A percentile compares a stretch with the other conserved stretches of the same genome.
Conservation (phyloP, 2,329 filamentous ascomycete species). For the Trichophyton rubrum region DNA sequence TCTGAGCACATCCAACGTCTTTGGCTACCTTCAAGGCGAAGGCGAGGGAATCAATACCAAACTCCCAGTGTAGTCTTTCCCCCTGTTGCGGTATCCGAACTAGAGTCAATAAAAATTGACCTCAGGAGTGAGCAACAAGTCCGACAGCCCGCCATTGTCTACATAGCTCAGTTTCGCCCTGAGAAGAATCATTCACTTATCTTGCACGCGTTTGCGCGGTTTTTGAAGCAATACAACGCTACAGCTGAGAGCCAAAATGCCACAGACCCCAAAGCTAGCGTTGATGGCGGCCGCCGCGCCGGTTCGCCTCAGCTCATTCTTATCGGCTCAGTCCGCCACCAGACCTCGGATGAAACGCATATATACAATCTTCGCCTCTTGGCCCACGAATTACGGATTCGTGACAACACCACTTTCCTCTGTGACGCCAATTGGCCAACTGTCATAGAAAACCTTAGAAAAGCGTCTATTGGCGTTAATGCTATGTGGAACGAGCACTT, state of each 20-base stretch:
- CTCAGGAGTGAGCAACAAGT: conserved; percentile 49
- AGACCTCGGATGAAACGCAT: conserved; percentile 37
- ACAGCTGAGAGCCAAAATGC: conserved; percentile 35
- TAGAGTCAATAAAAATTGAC: conserved; percentile 62
- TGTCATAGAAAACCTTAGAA: conserved; percentile 66
- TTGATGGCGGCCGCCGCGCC: background rate
- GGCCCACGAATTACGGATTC: conserved; percentile 74
- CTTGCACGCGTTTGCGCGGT: conserved; percentile 68
- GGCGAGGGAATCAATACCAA: conserved; percentile 34
- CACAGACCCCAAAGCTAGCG: conserved; percentile 5
- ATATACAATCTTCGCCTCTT: conserved; percentile 82
- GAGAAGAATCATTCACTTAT: conserved; percentile 94
- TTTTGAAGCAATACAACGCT: conserved; percentile 46
- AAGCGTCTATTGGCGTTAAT: conserved; percentile 76
- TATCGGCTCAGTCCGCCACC: conserved; percentile 80
- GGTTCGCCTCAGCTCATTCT: conserved; percentile 59
- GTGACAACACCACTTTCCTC: conserved; percentile 73
- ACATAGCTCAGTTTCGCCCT: conserved; percentile 93
- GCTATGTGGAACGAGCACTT: conserved; percentile 99
- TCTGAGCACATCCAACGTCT: conserved; percentile 66
- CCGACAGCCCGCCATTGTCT: conserved; percentile 64
- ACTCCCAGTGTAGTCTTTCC: conserved; percentile 62
- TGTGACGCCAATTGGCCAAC: conserved; percentile 82
- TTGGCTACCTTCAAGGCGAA: conserved; percentile 49
- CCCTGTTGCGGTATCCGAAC: conserved; percentile 76